These are phyloP conservation scores for Arabidopsis arenosa DNA, from an alignment of 345 rosid species.

Conservation along the genomic window DNA sequence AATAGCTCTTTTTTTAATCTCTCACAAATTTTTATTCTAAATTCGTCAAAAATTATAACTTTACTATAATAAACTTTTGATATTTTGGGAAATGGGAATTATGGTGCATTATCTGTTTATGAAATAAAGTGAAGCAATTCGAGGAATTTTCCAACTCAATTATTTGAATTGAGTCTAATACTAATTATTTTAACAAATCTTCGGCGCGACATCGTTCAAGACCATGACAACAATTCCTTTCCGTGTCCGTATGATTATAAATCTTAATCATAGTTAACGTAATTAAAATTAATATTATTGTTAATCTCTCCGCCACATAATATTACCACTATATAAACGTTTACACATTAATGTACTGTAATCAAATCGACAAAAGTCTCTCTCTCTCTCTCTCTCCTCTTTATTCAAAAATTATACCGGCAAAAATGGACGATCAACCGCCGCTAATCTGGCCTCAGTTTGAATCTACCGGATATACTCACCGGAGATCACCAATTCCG, in stretches of 20 bases:
- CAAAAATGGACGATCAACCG: conserved; percentile 53
- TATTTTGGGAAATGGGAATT: not conserved
- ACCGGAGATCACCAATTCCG: conserved; percentile 48
- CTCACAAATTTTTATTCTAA: no score
- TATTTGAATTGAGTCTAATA: conserved; percentile 25
- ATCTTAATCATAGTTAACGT: conserved; percentile 26
- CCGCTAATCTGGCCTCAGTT: conserved; percentile 55
- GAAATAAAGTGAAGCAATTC: not conserved
- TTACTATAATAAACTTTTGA: not conserved
- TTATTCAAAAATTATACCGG: conserved; percentile 11
- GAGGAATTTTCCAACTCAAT: conserved; percentile 26
- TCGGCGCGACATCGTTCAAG: conserved; percentile 43
- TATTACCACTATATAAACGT: conserved; percentile 30
- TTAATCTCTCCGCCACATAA: conserved; percentile 35
- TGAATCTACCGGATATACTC: conserved; percentile 46
- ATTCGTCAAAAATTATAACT: no score
- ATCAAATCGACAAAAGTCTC: conserved; percentile 16
- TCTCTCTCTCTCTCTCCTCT: conserved; percentile 23
- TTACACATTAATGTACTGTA: conserved; percentile 29
- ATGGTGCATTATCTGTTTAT: not conserved
- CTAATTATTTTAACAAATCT: conserved; percentile 7
- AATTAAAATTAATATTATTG: no score
- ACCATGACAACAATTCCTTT: conserved; percentile 45
- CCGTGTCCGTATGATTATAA: conserved; percentile 46
- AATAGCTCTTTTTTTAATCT: not conserved